Conservation (phyloP, 345 rosid genomes). For the Draba incana region DNA sequence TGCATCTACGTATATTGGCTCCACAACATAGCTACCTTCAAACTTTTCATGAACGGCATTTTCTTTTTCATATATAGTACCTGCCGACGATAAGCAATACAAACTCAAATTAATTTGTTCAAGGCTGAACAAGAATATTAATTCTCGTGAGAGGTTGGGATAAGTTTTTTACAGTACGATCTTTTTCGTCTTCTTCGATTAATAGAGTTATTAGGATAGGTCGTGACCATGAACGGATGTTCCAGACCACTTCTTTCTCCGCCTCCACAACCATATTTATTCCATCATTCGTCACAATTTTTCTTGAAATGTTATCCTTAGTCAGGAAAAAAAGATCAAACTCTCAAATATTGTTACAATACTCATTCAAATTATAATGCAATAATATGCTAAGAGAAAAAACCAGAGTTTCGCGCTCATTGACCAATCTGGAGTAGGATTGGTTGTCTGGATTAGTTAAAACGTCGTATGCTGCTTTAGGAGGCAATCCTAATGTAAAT, state of each 20-base stretch:
- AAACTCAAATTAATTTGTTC: not conserved
- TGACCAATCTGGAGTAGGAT: not conserved
- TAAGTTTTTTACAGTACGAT: slow-evolving; percentile 5
- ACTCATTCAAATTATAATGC: not conserved
- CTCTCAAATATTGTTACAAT: not conserved
- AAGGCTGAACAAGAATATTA: not conserved
- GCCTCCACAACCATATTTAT: not conserved
- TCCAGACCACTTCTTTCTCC: slow-evolving; percentile 3
- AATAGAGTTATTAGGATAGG: slow-evolving; percentile 1
- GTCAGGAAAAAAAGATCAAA: not conserved
- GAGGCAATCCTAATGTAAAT: slow-evolving; percentile 19
- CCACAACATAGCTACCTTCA: slow-evolving; percentile 71
- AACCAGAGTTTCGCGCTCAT: slow-evolving; percentile 2
- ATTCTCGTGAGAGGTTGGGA: not conserved
- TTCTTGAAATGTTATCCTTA: slow-evolving; percentile 11
- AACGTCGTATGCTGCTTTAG: not conserved
- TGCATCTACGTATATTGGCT: slow-evolving; percentile 63
- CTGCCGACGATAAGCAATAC: slow-evolving; percentile 30
- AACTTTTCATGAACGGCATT: slow-evolving; percentile 69
- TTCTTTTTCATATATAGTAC: slow-evolving; percentile 71
- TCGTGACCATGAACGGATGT: slow-evolving; percentile 6
- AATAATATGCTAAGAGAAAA: not conserved
- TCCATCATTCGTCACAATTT: slow-evolving; percentile 11
- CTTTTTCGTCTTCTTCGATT: slow-evolving; percentile 5
- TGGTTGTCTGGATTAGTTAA: slow-evolving; percentile 18